phyloP scores from a whole-genome alignment of 108 stramenopile species.

The Nannochloropsis gaditana region DNA sequence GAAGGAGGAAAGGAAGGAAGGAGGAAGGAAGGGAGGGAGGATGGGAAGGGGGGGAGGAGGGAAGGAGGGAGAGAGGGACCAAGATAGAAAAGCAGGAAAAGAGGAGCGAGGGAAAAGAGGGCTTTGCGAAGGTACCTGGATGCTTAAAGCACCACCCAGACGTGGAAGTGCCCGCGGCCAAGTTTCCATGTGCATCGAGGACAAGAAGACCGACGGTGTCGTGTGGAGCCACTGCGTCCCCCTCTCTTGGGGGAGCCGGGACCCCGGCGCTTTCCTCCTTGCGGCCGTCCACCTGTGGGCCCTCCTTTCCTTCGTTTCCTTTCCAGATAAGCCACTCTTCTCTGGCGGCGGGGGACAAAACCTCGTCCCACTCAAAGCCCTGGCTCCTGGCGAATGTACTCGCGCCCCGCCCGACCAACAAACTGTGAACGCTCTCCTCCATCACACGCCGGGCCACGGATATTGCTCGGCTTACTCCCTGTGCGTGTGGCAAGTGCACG shows the following conservation, averaged over 20 bases:
- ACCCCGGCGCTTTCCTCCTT: neutral
- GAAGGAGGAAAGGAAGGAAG: slow-evolving; percentile 13
- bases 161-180: slow-evolving; percentile 48
- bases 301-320: neutral
- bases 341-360: slow-evolving; percentile 23
- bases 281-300: no score
- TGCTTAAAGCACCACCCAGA: slow-evolving; percentile 50
- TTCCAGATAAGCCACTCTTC: slow-evolving; percentile 38
- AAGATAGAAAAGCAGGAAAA: neutral
- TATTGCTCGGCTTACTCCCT: slow-evolving; percentile 34
- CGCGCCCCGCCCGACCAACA: slow-evolving; percentile 49
- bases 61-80: neutral
- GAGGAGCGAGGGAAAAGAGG: neutral
- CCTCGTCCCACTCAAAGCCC: slow-evolving; percentile 33
- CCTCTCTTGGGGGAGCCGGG: neutral
- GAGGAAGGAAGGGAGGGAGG: neutral
- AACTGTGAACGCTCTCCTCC: slow-evolving; percentile 38
- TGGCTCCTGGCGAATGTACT: slow-evolving; percentile 33
- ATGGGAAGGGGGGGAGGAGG: neutral
- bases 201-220: slow-evolving; percentile 52
- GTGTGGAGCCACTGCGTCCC: slow-evolving; percentile 31
- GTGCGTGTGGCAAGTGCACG: neutral
- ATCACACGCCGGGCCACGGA: slow-evolving; percentile 45
- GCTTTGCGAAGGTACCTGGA: slow-evolving; percentile 22
- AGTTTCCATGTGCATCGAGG: slow-evolving; percentile 40